These are phyloP conservation scores for Blastobotrys aristatus DNA, from an alignment of 1,139 yeast genomes.

Conservation along the genomic window DNA sequence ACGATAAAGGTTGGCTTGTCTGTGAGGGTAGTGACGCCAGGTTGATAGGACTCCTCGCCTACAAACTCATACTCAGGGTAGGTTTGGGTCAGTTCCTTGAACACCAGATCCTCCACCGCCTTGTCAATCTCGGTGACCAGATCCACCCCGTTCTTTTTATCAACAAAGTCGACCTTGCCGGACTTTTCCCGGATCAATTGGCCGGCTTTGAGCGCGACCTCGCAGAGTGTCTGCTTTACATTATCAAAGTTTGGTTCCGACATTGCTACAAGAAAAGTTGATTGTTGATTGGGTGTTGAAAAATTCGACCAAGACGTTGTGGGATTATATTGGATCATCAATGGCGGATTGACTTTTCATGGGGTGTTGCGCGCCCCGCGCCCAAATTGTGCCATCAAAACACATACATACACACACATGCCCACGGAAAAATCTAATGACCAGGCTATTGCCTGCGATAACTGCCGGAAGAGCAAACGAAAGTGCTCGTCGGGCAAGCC, in stretches of 20 bases:
- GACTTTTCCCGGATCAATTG: slow-evolving; percentile 42
- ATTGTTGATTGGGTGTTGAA: no score
- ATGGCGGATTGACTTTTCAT: no score
- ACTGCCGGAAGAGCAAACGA: slow-evolving; percentile 14
- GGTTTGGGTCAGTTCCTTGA: slow-evolving; percentile 31
- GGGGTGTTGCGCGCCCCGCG: no score
- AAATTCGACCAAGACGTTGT: no score
- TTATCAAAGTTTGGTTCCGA: slow-evolving; percentile 24
- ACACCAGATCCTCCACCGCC: slow-evolving; percentile 47
- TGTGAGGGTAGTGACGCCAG: slow-evolving; percentile 42
- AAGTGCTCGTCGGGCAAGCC: slow-evolving; percentile 14
- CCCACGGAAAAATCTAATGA: no score
- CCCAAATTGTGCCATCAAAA: no score
- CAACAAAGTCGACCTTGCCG: slow-evolving; percentile 47
- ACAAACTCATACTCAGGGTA: slow-evolving; percentile 49
- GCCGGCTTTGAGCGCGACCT: slow-evolving; percentile 49
- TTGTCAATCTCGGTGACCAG: slow-evolving; percentile 55
- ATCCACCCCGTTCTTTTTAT: slow-evolving; percentile 54
- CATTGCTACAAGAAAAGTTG: no score
- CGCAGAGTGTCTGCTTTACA: slow-evolving; percentile 43
- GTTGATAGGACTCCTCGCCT: slow-evolving; percentile 54
- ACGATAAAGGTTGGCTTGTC: slow-evolving; percentile 56
- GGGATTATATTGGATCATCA: no score
- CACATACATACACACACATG: no score
- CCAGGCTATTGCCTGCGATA: slow-evolving; percentile 18